Evolutionary conservation across 176 grass and related monocot species (phyloP), one percentile per base, ranked within the genome.

Genomic region (Oryza meridionalis): DNA sequence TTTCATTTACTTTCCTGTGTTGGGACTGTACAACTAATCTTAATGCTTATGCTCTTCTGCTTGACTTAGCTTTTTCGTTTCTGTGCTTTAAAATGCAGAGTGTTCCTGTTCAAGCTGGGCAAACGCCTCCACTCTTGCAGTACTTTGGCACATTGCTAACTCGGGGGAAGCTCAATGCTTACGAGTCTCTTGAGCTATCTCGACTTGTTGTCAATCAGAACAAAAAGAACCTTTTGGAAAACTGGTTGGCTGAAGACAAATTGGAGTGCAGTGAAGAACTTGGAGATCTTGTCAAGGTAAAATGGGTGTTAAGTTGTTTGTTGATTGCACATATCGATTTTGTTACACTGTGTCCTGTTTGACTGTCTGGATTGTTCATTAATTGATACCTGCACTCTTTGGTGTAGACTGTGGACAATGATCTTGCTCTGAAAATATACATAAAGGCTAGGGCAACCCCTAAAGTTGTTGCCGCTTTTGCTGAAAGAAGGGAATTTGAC

Each of bases 391-490:
- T 63, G 26, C 86, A 25, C 63, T 11, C 37, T 88, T 65, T 69
- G 11, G 14, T 94, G 79, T 84, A 99, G 96, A 99, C 96, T 11
- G 93, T 96, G 81, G 96, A 99, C 86, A 99, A 92, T 87, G 96
- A 99, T 90, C 89, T 99, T 79, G 96, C 96, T 13, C 82, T 99
- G 63, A 99, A 99, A 83, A 96, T 99, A 77, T 99, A 92, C 75
- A 96, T 99, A 86, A 96, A 99, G 89, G 96, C 96, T 19, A 99
- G 91, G 86, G 93, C 96, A 79, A 99, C 38, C 26, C 96, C 96
- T 62, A 99, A 99, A 92, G 96, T 96, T 69, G 96, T 99, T 79
- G 93, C 96, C 76, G 93, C 93, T 92, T 99, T 99, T 96, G 96
- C 93, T 82, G 96, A 99, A 85, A 89, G 91, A 76, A 96, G 93